phyloP scores from a whole-genome alignment of 345 rosid genomes.

The Mercurialis annua region DNA sequence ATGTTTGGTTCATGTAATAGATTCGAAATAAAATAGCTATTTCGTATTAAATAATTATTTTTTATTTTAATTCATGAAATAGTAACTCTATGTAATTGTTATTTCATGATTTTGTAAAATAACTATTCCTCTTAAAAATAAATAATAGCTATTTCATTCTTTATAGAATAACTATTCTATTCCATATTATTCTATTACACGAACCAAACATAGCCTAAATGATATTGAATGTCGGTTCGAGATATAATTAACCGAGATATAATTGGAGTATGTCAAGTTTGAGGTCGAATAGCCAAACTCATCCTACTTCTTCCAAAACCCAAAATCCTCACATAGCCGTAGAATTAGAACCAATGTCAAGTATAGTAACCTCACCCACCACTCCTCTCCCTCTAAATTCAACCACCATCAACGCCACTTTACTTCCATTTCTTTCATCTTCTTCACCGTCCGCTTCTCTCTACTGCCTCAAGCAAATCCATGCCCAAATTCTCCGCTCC shows the following conservation, averaged over 20 bases:
- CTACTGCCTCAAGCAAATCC: conserved; percentile 42
- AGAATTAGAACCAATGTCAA: not conserved
- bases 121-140: too few relatives aligned
- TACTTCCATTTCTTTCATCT: conserved; percentile 29
- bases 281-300: not conserved
- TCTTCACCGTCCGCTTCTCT: conserved; percentile 27
- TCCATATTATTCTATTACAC: too few relatives aligned
- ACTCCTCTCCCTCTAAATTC: conserved; percentile 9
- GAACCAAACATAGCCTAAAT: too few relatives aligned
- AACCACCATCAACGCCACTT: conserved; percentile 10
- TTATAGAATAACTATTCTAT: too few relatives aligned
- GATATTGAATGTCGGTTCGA: not conserved
- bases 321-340: not conserved
- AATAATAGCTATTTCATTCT: too few relatives aligned
- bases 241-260: not conserved
- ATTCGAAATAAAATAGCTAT: too few relatives aligned
- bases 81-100: too few relatives aligned
- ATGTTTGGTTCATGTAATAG: too few relatives aligned
- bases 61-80: too few relatives aligned
- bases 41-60: too few relatives aligned
- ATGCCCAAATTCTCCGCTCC: conserved; percentile 45
- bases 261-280: not conserved
- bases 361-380: conserved; percentile 13
- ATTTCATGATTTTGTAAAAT: too few relatives aligned
- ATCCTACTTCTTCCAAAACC: not conserved